Evolutionary conservation across 2,329 filamentous ascomycete genomes (phyloP), one percentile per base, ranked within the genome.

Genomic region (Neobulgaria alba): DNA sequence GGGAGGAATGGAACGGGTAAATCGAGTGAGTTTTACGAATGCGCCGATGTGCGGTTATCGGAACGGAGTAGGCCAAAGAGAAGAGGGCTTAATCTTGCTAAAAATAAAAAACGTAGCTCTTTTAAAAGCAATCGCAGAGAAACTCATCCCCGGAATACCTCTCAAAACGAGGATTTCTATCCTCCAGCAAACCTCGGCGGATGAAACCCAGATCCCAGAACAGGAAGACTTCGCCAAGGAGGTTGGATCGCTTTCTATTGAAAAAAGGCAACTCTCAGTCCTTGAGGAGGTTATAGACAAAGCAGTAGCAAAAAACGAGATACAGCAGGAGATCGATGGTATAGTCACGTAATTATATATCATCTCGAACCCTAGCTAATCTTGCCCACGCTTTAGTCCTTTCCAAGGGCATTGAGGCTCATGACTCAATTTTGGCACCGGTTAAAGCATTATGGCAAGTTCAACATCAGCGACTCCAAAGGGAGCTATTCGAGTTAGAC

Each of bases 1-100:
- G 87, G 86, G 0, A 72, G 84, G 5, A 93, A 93, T 61, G 86
- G 86, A 1, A 82, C 79, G 2, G 87, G 86, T 4, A 93, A 93
- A 57, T 89, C 84, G 3, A 90, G 79, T 82, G 61, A 60, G 71
- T 56, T 26, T 26, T 12, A 10, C 4, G 18, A 33, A 19, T n/a
- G n/a, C n/a, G n/a, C n/a, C n/a, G n/a, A n/a, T n/a, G n/a, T n/a
- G n/a, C n/a, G n/a, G n/a, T n/a, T n/a, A n/a, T n/a, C n/a, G n/a
- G n/a, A n/a, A n/a, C n/a, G n/a, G n/a, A n/a, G n/a, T n/a, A n/a
- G n/a, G n/a, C n/a, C n/a, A n/a, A n/a, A n/a, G n/a, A n/a, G n/a
- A n/a, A n/a, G n/a, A n/a, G n/a, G n/a, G n/a, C n/a, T n/a, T n/a
- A n/a, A n/a, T n/a, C n/a, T n/a, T n/a, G n/a, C n/a, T n/a, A n/a